Evolutionary conservation across 495 filamentous ascomycete species (phyloP), one percentile per base, ranked within the genome.

Genomic region (Lasiosphaeria miniovina): DNA sequence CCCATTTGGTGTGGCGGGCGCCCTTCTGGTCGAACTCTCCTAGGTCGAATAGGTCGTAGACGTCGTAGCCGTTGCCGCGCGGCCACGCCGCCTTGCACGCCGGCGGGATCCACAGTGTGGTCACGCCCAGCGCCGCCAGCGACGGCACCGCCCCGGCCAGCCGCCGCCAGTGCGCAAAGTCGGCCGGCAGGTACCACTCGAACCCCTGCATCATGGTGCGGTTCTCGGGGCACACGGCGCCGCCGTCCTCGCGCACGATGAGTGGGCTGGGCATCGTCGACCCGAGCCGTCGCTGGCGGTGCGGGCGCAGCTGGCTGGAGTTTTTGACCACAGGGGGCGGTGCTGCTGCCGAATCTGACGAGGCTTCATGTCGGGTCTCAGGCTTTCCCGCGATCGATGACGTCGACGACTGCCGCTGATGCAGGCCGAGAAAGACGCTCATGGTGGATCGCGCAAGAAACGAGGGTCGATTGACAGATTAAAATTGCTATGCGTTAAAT

Each of bases 11-110:
- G 4, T 73, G 71, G 14, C 74, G 67, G 0, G 71, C 66, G 17
- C 86, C 86, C 64, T 90, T 90, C 62, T 90, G 88, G 53, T 90
- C 80, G 63, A 91, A 92, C 65, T 92, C 89, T n/a, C 89, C 89
- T n/a, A 91, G 70, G 59, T 92, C 89, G 64, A 86, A 92, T 4
- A 92, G 65, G 65, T 91, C 88, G 60, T 91, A 91, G 62, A 89
- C 81, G 68, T 91, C 88, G 63, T 90, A 91, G 4, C 88, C 89
- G 67, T 88, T 90, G 4, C 86, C 85, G 6, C 77, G 65, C 0
- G 78, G 78, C 40, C 76, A 81, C 6, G 83, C 79, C 0, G 82
- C 87, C 67, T 93, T 93, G 72, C 88, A 90, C 33, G 80, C 89
- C 0, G 89, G 89, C 2, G 89, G 88, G 11, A 91, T 81, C 87